A percentile compares a stretch with the other conserved stretches of the same genome.
Conservation (phyloP, 2,329 filamentous ascomycete species). For the Pseudogymnoascus sp. region DNA sequence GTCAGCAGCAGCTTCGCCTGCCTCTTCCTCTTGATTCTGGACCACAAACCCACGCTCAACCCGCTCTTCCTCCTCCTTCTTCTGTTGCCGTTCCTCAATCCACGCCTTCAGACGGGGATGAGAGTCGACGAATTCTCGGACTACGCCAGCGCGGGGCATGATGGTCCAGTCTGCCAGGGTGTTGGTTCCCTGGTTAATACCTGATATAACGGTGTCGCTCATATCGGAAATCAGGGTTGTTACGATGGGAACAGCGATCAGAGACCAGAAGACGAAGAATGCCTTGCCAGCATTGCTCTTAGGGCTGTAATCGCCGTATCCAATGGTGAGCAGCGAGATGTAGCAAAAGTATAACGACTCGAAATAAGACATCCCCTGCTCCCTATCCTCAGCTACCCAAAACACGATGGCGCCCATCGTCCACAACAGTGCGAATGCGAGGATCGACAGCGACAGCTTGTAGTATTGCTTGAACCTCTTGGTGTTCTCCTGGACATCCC, state of each 20-base stretch:
- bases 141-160: conserved; percentile 52
- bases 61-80: conserved; percentile 35
- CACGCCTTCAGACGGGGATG: conserved; percentile 36
- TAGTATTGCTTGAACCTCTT: conserved; percentile 50
- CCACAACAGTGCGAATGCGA: conserved; percentile 56
- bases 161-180: conserved; percentile 57
- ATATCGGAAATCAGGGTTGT: conserved; percentile 58
- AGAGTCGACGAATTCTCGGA: conserved; percentile 40
- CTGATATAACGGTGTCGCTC: conserved; percentile 54
- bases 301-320: conserved; percentile 59
- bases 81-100: conserved; percentile 31
- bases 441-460: conserved; percentile 46
- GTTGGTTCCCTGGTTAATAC: conserved; percentile 55
- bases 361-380: conserved; percentile 52
- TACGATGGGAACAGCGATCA: conserved; percentile 62
- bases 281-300: conserved; percentile 56
- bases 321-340: conserved; percentile 58
- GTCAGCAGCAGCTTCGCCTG: conserved; percentile 11
- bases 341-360: conserved; percentile 63
- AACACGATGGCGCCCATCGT: conserved; percentile 58
- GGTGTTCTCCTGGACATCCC: conserved; percentile 52
- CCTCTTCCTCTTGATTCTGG: conserved; percentile 28
- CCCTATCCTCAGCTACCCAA: conserved; percentile 46
- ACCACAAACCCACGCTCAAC: conserved; percentile 28
- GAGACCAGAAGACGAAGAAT: conserved; percentile 63